Evolutionary conservation across 176 grass and related monocot species (phyloP).

Genomic region (Carex scoparia): DNA sequence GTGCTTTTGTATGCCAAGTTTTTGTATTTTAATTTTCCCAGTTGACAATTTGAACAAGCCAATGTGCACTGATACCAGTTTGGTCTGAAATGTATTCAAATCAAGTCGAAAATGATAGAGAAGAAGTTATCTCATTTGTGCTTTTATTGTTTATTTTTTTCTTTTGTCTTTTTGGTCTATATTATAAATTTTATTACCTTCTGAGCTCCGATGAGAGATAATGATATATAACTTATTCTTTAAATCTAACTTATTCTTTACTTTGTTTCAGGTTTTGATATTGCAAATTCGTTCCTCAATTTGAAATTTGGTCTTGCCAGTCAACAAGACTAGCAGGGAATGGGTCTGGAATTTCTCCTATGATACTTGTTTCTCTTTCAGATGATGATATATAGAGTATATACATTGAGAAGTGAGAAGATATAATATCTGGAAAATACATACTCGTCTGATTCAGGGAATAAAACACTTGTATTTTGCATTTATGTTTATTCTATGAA

Average conservation of each 20-base stretch:
- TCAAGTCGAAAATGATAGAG: neutral
- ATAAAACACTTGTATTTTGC: neutral
- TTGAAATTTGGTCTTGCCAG: neutral
- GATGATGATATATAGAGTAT: conserved; percentile 1
- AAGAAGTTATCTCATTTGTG: neutral
- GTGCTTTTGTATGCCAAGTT: neutral
- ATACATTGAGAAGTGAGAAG: neutral
- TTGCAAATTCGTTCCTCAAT: neutral
- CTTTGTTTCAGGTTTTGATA: conserved; percentile 1
- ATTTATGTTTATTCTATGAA: neutral
- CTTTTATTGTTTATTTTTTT: neutral
- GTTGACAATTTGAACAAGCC: neutral
- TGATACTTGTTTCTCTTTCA: conserved; percentile 2
- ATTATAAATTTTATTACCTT: neutral
- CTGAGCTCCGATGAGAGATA: neutral
- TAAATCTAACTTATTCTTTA: neutral
- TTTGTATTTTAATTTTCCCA: neutral
- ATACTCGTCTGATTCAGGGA: neutral
- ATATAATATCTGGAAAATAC: neutral
- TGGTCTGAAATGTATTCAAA: neutral
- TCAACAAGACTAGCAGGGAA: neutral
- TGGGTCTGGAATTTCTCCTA: neutral
- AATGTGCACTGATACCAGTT: neutral
- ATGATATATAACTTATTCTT: neutral
- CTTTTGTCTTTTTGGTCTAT: neutral